Base-by-base conservation (phyloP, 2,329 filamentous ascomycete species). In the Verticillium isaacii region DNA sequence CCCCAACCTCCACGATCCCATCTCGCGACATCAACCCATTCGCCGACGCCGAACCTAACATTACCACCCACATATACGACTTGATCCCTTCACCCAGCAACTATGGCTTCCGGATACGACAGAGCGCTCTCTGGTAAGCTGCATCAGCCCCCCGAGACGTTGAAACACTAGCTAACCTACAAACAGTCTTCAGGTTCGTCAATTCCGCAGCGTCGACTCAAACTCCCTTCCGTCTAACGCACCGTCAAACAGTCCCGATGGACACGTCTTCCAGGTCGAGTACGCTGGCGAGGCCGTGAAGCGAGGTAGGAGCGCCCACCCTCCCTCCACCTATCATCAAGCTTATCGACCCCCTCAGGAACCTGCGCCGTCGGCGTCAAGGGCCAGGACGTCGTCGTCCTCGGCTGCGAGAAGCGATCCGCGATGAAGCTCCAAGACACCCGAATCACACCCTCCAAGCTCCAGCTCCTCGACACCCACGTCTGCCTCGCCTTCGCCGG, bases 401-500 rank as follows among this genome's bases (percentile, higher is more conserved):
- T 99, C 58, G 95, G 95, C 71, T 99, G 95, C 79, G 95, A 99
- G 82, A 99, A 99, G 86, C 89, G 94, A 71, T 98, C 95, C 60
- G 95, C 95, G 37, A 97, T 99, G 91, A 99, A 99, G 82, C 88
- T 99, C 64, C 95, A 99, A 85, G 95, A 99, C 79, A 99, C 96
- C 62, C 90, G 95, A 75, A 99, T 99, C 78, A 99, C 95, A 34
- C 95, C 95, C 14, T 98, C 95, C 70, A 99, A 99, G 85, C 97
- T 99, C 77, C 93, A 93, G 70, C 87, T 97, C 67, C 87, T 99
- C 73, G 95, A 99, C 78, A 91, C 89, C 73, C 95, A 99, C 79
- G 93, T 97, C 72, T 96, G 93, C 75, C 91, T 99, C 68, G 95
- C 95, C 67, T 99, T 99, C 71, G 95, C 95, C 66, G 95, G 95